phyloP scores from a whole-genome alignment of 2,329 filamentous ascomycete species.

The Arthrobotrys megalospora region DNA sequence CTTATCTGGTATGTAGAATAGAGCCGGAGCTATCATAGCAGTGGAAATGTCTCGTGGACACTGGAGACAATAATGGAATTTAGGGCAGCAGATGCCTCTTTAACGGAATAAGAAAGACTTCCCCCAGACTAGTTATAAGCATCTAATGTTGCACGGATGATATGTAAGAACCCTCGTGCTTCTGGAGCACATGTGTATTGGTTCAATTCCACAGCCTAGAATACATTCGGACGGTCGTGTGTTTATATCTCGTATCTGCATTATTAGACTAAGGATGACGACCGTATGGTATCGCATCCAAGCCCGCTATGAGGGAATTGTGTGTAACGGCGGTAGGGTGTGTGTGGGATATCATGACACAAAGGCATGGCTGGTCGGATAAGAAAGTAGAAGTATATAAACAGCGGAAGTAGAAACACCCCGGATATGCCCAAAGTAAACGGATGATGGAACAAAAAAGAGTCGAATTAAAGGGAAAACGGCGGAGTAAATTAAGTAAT shows the following conservation, averaged over 20 bases:
- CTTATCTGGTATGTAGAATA: constrained; percentile 25
- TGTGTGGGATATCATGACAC: constrained; percentile 59
- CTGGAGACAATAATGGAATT: constrained; percentile 10
- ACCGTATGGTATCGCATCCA: constrained; percentile 24
- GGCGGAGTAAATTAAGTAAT: constrained; percentile 70
- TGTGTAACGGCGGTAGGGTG: constrained; percentile 22
- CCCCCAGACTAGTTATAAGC: not conserved
- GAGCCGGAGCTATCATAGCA: constrained; percentile 26
- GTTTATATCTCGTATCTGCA: constrained; percentile 58
- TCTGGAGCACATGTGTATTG: not conserved
- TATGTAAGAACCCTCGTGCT: not conserved
- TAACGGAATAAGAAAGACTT: not conserved
- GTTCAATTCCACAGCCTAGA: constrained; percentile 19
- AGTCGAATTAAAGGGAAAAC: constrained; percentile 29
- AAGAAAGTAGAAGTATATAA: constrained; percentile 56
- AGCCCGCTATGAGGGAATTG: constrained; percentile 13
- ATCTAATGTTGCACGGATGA: not conserved
- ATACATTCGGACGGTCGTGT: constrained; percentile 17
- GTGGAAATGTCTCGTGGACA: not conserved
- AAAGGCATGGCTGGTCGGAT: constrained; percentile 46
- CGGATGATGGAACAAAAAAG: constrained; percentile 41
- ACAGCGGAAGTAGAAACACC: constrained; percentile 60
- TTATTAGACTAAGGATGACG: constrained; percentile 35
- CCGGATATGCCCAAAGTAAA: constrained; percentile 58
- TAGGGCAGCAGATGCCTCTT: constrained; percentile 1